Percentiles rank a stretch among this genome's conserved stretches.
These are phyloP conservation scores for Ehretia macrophylla DNA, from an alignment of 257 asterid species.

Conservation along the genomic window DNA sequence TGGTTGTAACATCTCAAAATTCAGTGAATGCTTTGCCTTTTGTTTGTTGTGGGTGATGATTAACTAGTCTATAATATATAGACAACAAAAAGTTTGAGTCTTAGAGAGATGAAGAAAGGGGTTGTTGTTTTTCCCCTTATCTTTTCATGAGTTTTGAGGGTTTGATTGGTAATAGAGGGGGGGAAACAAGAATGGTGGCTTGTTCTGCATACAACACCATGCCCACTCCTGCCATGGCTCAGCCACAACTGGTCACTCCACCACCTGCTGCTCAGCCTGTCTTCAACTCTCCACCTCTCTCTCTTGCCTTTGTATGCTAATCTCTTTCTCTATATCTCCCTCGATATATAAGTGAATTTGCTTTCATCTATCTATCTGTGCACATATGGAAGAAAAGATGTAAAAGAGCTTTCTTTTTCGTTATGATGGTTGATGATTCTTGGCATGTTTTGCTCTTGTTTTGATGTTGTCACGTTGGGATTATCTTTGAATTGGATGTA, in stretches of 20 bases:
- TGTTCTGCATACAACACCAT: conserved; percentile 37
- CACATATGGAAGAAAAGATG: background rate
- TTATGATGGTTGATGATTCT: background rate
- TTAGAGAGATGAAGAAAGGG: background rate
- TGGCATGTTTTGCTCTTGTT: background rate
- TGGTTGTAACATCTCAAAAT: conserved; percentile 10
- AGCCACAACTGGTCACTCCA: conserved; percentile 31
- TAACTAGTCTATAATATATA: background rate
- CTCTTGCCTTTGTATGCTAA: conserved; percentile 35
- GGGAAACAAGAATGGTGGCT: conserved; percentile 45
- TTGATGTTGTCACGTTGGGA: background rate
- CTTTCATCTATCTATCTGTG: background rate
- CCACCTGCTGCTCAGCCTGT: conserved; percentile 23
- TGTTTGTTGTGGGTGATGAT: background rate
- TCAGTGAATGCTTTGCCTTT: conserved; percentile 27
- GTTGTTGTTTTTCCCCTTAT: no score
- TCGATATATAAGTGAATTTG: background rate
- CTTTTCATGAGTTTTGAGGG: conserved; percentile 57
- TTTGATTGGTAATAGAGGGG: conserved; percentile 27
- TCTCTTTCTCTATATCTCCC: background rate
- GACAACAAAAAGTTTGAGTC: background rate
- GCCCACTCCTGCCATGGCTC: conserved; percentile 25
- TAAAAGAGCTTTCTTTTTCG: background rate
- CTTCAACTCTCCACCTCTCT: conserved; percentile 27
- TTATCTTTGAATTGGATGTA: background rate